phyloP scores from a whole-genome alignment of 768 basidiomycete genomes.

The Gloeophyllum trabeum region DNA sequence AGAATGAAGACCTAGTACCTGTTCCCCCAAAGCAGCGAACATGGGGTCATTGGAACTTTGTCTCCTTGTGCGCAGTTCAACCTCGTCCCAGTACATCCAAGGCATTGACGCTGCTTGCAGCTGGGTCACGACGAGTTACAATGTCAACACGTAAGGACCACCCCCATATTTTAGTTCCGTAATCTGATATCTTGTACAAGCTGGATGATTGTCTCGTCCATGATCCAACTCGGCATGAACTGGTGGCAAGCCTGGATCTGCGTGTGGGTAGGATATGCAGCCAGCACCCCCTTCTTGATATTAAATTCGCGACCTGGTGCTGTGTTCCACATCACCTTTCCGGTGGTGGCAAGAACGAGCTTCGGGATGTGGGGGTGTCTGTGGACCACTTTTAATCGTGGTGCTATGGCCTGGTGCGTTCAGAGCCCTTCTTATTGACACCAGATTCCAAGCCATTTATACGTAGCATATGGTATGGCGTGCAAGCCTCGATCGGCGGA shows the following conservation, averaged over 20 bases:
- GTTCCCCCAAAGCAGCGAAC: constrained; percentile 50
- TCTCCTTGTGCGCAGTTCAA: constrained; percentile 39
- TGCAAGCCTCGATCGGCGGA: constrained; percentile 80
- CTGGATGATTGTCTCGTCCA: constrained; percentile 73
- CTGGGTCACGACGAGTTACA: constrained; percentile 77
- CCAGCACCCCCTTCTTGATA: constrained; percentile 53
- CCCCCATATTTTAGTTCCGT: too few species aligned
- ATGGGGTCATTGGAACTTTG: constrained; percentile 57
- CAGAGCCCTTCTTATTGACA: neutral
- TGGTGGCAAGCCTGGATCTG: constrained; percentile 87
- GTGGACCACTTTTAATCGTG: constrained; percentile 73
- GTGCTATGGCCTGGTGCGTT: constrained; percentile 65
- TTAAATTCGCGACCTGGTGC: constrained; percentile 73
- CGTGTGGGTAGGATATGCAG: constrained; percentile 40
- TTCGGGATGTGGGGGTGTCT: constrained; percentile 71
- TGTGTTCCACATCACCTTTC: constrained; percentile 66
- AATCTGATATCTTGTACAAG: constrained; percentile 19
- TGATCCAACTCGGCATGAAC: constrained; percentile 59
- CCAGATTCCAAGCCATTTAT: neutral
- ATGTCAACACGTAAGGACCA: constrained; percentile 54
- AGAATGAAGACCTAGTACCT: constrained; percentile 69
- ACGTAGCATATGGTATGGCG: constrained; percentile 73
- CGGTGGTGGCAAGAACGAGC: constrained; percentile 60
- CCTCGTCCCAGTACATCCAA: constrained; percentile 1
- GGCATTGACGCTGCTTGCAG: constrained; percentile 21